phyloP scores from a whole-genome alignment of 768 basidiomycete species.

The Daedaleopsis nitida region DNA sequence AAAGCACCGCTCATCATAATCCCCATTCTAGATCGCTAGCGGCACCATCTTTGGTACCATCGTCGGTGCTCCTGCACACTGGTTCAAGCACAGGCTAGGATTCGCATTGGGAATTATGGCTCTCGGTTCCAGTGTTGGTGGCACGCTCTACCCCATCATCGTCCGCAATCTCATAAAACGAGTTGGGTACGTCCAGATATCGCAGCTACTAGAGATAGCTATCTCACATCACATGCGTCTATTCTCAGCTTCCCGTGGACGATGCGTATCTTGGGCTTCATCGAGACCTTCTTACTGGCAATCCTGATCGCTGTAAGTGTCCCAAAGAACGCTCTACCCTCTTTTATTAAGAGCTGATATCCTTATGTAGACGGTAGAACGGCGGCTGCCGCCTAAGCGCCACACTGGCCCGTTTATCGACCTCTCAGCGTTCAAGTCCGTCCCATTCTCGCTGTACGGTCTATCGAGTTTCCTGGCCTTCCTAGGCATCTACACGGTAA shows the following conservation, averaged over 20 bases:
- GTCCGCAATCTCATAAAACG: slow-evolving; percentile 53
- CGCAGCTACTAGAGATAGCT: neutral
- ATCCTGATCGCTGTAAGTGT: slow-evolving; percentile 25
- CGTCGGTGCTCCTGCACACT: slow-evolving; percentile 63
- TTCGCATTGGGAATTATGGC: slow-evolving; percentile 64
- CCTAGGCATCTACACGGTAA: slow-evolving; percentile 67
- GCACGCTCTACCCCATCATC: slow-evolving; percentile 65
- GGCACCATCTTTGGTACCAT: slow-evolving; percentile 68
- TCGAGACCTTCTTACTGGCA: slow-evolving; percentile 49
- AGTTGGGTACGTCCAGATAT: slow-evolving; percentile 50
- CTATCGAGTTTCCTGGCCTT: slow-evolving; percentile 56
- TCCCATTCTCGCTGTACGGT: slow-evolving; percentile 60
- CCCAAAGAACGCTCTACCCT: neutral
- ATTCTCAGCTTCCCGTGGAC: slow-evolving; percentile 72
- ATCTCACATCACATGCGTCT: neutral
- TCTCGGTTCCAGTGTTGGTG: slow-evolving; percentile 68
- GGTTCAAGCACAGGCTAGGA: slow-evolving; percentile 64
- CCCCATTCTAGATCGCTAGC: slow-evolving; percentile 24
- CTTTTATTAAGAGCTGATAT: slow-evolving; percentile 22
- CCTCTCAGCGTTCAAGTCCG: slow-evolving; percentile 53
- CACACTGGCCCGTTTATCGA: slow-evolving; percentile 62
- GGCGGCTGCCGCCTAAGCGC: slow-evolving; percentile 56
- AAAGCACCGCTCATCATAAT: neutral
- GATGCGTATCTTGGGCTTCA: slow-evolving; percentile 68
- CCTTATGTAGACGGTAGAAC: slow-evolving; percentile 30